phyloP scores from a whole-genome alignment of 495 filamentous ascomycete genomes.

The Bombardia bombarda region DNA sequence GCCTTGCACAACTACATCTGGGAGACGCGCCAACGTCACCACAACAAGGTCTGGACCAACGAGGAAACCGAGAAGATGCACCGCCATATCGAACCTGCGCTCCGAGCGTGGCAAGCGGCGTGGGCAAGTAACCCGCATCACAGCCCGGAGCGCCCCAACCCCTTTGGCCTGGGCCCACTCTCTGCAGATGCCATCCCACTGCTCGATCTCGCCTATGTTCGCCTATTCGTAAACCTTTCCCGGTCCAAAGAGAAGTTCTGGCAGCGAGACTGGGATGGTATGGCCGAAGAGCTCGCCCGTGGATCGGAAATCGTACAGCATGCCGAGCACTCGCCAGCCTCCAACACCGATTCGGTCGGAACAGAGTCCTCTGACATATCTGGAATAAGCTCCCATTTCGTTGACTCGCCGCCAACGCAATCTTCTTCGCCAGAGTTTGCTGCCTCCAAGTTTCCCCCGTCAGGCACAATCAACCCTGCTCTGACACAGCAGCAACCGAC shows the following conservation, averaged over 20 bases:
- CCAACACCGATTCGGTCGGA: constrained; percentile 41
- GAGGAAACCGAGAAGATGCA: constrained; percentile 95
- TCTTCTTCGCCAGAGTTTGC: constrained; percentile 45
- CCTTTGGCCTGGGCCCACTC: constrained; percentile 78
- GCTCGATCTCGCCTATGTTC: constrained; percentile 89
- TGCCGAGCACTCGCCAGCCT: constrained; percentile 55
- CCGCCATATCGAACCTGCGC: constrained; percentile 87
- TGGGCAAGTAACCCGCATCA: constrained; percentile 86
- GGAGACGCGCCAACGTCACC: constrained; percentile 89
- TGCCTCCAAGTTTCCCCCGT: constrained; percentile 22
- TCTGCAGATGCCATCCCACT: constrained; percentile 91
- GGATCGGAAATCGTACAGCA: constrained; percentile 68
- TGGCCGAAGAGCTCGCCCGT: constrained; percentile 82
- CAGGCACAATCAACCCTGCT: constrained; percentile 16
- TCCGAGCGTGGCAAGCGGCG: constrained; percentile 90
- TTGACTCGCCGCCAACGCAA: constrained; percentile 47
- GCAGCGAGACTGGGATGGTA: constrained; percentile 86
- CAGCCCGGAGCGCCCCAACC: constrained; percentile 82
- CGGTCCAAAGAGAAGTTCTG: constrained; percentile 91
- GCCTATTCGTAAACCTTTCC: constrained; percentile 87
- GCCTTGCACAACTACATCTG: constrained; percentile 97
- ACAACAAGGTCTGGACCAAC: constrained; percentile 83
- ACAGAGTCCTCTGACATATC: constrained; percentile 45
- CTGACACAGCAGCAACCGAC: constrained; percentile 13
- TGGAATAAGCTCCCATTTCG: constrained; percentile 39